Base-by-base conservation (phyloP, 352 stramenopile species). In the Phytopythium ostracodes region DNA sequence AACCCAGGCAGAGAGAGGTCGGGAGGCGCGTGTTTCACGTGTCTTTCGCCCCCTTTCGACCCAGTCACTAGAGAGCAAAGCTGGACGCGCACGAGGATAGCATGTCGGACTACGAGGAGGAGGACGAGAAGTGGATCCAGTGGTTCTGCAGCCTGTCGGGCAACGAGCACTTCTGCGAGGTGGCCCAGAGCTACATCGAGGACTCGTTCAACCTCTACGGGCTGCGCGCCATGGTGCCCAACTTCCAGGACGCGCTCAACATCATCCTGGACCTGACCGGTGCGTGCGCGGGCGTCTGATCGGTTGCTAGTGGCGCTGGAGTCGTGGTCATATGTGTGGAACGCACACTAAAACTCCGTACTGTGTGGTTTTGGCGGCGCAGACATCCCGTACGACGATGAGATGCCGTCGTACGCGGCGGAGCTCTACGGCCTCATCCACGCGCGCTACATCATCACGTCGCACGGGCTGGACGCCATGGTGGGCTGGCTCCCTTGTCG, bases 201-300 rank as follows among this genome's bases (percentile, higher is more conserved):
- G 90, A 97, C 80, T 96, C 84, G 65, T 97, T 97, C 76, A 97
- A 97, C 71, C 81, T 97, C 64, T 97, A 97, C 68, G 90, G 90
- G 12, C 73, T 97, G 40, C 84, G 89, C 47, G 86, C 89, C 60
- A 85, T 95, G 65, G 84, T 96, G 62, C 87, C 83, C 64, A 93
- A 97, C 70, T 97, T 92, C 71, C 86, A 92, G 66, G 87, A 96
- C 49, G 91, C 87, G 51, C 78, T 97, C 62, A 96, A 97, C 75
- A 96, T 97, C 57, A 97, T 97, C 64, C 76, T 97, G 38, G 90
- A 97, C 63, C 73, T 96, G 69, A 95, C 85, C 61, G 85, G 84
- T 89, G 60, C 43, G 71, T 38, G 31, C 27, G 27, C 29, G 8
- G 12, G 43, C 35, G 50, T 43, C 46, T 44, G 49, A 20, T 62